A percentile compares a stretch with the other conserved stretches of the same genome.
Conservation (phyloP, 2,329 filamentous ascomycete species). For the Talaromyces sp. region DNA sequence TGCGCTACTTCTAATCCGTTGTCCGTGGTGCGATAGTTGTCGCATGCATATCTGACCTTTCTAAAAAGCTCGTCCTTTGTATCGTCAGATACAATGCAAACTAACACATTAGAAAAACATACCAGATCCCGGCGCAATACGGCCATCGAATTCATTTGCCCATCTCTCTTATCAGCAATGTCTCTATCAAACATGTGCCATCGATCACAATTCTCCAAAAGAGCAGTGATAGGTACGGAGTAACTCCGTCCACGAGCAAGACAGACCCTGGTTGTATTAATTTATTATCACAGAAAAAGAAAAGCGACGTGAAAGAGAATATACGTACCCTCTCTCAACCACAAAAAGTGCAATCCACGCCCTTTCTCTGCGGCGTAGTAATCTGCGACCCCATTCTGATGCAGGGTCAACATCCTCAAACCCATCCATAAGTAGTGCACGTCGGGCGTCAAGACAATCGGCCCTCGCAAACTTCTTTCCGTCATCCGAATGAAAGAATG, state of each 20-base stretch:
- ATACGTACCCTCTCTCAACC: conserved; percentile 56
- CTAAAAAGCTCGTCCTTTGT: conserved; percentile 26
- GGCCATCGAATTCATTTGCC: conserved; percentile 65
- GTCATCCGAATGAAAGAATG: conserved; percentile 48
- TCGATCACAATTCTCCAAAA: conserved; percentile 61
- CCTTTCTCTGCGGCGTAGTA: conserved; percentile 60
- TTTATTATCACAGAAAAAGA: conserved; percentile 8
- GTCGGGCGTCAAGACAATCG: conserved; percentile 62
- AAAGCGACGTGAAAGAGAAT: background rate
- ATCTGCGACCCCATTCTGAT: conserved; percentile 55
- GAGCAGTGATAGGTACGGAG: conserved; percentile 59
- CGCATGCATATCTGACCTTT: conserved; percentile 30
- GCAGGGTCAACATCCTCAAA: conserved; percentile 57
- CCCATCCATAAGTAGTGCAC: conserved; percentile 62
- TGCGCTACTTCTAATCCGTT: conserved; percentile 28
- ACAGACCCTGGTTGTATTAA: too few relatives aligned
- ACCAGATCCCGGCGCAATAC: conserved; percentile 63
- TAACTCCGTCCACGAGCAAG: conserved; percentile 64
- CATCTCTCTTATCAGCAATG: conserved; percentile 61
- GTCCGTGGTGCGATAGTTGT: conserved; percentile 26
- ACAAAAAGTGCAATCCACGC: conserved; percentile 69
- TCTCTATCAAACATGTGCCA: conserved; percentile 56
- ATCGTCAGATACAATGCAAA: background rate
- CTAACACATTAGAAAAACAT: conserved; percentile 22
- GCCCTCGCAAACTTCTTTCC: conserved; percentile 51